These are phyloP conservation scores for Singerocomus inundabilis DNA, from an alignment of 1,284 basidiomycete species.

Conservation along the genomic window DNA sequence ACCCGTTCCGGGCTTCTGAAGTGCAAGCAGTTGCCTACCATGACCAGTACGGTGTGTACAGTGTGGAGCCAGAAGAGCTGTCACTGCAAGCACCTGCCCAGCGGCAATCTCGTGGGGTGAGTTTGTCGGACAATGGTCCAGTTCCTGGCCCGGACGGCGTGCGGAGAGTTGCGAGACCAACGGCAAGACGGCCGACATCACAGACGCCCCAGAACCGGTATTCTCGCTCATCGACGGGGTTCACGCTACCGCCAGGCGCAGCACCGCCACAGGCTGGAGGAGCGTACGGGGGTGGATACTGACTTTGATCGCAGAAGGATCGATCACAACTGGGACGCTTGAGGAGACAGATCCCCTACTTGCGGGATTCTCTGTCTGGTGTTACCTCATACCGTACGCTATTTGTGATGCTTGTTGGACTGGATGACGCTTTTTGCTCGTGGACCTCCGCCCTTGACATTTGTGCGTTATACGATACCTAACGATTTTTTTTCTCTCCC, in stretches of 20 bases:
- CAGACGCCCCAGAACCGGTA: slow-evolving; percentile 71
- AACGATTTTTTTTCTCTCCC: slow-evolving; percentile 1
- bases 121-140: slow-evolving; percentile 75
- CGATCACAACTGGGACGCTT: slow-evolving; percentile 6
- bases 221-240: slow-evolving; percentile 56
- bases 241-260: slow-evolving; percentile 68
- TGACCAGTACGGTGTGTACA: slow-evolving; percentile 37
- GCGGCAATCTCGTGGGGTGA: slow-evolving; percentile 58
- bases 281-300: slow-evolving; percentile 21
- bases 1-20: slow-evolving; percentile 46
- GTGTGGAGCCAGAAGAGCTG: slow-evolving; percentile 39
- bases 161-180: slow-evolving; percentile 62
- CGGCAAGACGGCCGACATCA: slow-evolving; percentile 51
- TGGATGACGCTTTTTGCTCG: slow-evolving; percentile 5
- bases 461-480: slow-evolving; percentile 13
- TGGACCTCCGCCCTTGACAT: not conserved
- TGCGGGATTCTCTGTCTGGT: slow-evolving; percentile 2
- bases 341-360: no score
- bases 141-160: slow-evolving; percentile 76
- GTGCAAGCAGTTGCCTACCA: slow-evolving; percentile 39
- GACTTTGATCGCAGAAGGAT: not conserved
- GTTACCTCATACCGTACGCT: slow-evolving; percentile 5
- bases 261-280: slow-evolving; percentile 57
- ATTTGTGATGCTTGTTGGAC: slow-evolving; percentile 17
- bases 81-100: slow-evolving; percentile 27